phyloP scores from a whole-genome alignment of 208 protist genomes.

The Crithidia fasciculata region DNA sequence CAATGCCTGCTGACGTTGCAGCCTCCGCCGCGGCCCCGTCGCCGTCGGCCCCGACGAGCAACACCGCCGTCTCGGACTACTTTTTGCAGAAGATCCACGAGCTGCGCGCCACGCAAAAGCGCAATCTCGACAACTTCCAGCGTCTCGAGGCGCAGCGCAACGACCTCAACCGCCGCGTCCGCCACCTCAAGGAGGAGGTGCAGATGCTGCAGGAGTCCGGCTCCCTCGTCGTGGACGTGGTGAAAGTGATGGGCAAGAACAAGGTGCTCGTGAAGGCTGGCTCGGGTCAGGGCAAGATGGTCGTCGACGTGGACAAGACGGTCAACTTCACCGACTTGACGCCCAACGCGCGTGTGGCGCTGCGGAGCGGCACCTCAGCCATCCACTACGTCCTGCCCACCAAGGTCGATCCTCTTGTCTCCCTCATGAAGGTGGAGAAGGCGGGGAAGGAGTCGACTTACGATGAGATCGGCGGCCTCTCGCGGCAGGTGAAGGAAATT shows the following conservation, averaged over 20 bases:
- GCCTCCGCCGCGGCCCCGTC: constrained; percentile 19
- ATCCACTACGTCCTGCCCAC: constrained; percentile 99
- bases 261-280: constrained; percentile 98
- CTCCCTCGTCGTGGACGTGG: constrained; percentile 99
- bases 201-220: constrained; percentile 97
- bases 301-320: constrained; percentile 98
- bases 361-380: constrained; percentile 96
- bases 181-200: constrained; percentile 99
- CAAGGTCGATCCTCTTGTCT: constrained; percentile 99
- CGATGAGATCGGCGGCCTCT: constrained; percentile 99
- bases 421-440: constrained; percentile 99
- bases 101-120: constrained; percentile 86
- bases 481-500: constrained; percentile 98
- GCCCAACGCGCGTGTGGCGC: constrained; percentile 97
- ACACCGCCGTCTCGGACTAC: constrained; percentile 79
- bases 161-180: constrained; percentile 94
- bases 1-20: constrained; percentile 33
- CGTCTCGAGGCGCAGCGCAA: constrained; percentile 88
- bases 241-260: constrained; percentile 98
- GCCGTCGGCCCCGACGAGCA: constrained; percentile 23
- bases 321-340: constrained; percentile 94
- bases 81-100: constrained; percentile 92
- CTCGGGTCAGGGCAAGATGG: constrained; percentile 96
- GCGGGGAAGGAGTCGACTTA: constrained; percentile 99
- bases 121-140: constrained; percentile 85